Percentiles rank a stretch among this genome's conserved stretches.
phyloP scores from a whole-genome alignment of 2,329 filamentous ascomycete genomes.

The Akanthomyces dipterigenus region DNA sequence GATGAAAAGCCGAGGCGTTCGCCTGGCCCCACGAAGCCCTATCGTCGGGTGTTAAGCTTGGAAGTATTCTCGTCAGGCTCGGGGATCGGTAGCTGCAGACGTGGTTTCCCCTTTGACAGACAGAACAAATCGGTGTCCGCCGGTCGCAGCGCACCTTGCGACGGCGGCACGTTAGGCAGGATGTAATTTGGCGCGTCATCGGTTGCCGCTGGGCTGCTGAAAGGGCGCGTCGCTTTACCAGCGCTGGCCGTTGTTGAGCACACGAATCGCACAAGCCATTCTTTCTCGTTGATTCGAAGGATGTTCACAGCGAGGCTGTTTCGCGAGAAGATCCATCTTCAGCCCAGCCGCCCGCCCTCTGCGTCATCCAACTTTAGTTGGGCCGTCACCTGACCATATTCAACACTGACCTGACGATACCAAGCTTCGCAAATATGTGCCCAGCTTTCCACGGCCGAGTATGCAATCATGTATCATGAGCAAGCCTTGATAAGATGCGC shows the following conservation, averaged over 20 bases:
- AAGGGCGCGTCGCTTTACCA: neutral
- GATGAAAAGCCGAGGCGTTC: neutral
- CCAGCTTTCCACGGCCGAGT: too few relatives aligned
- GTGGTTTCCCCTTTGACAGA: neutral
- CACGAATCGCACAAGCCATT: neutral
- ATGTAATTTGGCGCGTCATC: neutral
- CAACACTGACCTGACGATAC: too few relatives aligned
- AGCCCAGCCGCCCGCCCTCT: too few relatives aligned
- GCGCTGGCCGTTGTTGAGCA: too few relatives aligned
- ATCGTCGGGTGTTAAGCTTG: neutral
- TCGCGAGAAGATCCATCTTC: too few relatives aligned
- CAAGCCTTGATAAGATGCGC: too few relatives aligned
- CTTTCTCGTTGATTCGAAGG: too few relatives aligned
- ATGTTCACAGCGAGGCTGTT: too few relatives aligned
- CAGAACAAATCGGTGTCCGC: neutral
- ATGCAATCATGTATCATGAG: too few relatives aligned
- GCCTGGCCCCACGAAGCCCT: neutral
- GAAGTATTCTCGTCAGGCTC: neutral
- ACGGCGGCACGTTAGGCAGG: neutral
- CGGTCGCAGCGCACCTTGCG: neutral
- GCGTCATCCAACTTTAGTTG: too few relatives aligned
- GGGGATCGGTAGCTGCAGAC: neutral
- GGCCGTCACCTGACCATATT: too few relatives aligned
- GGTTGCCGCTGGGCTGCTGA: neutral
- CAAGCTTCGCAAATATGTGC: too few relatives aligned